phyloP scores from a whole-genome alignment of 2,329 filamentous ascomycete species.

The Fusarium sp. region DNA sequence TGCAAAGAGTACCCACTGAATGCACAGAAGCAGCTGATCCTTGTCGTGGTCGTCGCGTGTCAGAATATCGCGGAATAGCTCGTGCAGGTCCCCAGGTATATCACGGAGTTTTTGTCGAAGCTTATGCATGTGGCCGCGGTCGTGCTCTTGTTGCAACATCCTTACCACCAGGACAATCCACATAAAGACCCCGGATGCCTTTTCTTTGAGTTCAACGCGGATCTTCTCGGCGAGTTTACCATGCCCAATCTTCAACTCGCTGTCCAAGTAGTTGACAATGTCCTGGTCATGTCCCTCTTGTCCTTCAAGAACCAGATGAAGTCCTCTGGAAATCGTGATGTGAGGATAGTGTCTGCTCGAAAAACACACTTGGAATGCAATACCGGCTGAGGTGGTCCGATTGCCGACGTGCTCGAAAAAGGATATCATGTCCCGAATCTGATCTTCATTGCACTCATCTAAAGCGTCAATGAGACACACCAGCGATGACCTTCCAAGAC shows the following conservation, averaged over 20 bases:
- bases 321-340: slow-evolving; percentile 52
- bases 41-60: slow-evolving; percentile 61
- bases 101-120: slow-evolving; percentile 50
- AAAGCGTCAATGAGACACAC: slow-evolving; percentile 58
- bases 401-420: slow-evolving; percentile 59
- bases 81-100: slow-evolving; percentile 58
- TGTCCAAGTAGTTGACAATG: slow-evolving; percentile 40
- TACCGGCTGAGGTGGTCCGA: slow-evolving; percentile 19
- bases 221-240: background rate
- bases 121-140: slow-evolving; percentile 43
- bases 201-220: slow-evolving; percentile 50
- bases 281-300: slow-evolving; percentile 49
- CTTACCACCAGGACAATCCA: slow-evolving; percentile 59
- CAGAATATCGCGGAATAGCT: slow-evolving; percentile 67
- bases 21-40: slow-evolving; percentile 60
- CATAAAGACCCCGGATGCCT: slow-evolving; percentile 61
- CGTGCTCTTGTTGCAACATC: slow-evolving; percentile 56
- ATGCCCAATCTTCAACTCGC: slow-evolving; percentile 18
- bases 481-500: accelerated
- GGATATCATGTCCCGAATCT: slow-evolving; percentile 59
- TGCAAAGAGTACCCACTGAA: slow-evolving; percentile 69
- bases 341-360: slow-evolving; percentile 65
- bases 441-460: slow-evolving; percentile 62
- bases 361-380: slow-evolving; percentile 57
- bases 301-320: slow-evolving; percentile 46